Percentiles rank a stretch among this genome's conserved stretches.
Conservation (phyloP, 2,329 filamentous ascomycete species). For the Ploettnerulaceae sp. region DNA sequence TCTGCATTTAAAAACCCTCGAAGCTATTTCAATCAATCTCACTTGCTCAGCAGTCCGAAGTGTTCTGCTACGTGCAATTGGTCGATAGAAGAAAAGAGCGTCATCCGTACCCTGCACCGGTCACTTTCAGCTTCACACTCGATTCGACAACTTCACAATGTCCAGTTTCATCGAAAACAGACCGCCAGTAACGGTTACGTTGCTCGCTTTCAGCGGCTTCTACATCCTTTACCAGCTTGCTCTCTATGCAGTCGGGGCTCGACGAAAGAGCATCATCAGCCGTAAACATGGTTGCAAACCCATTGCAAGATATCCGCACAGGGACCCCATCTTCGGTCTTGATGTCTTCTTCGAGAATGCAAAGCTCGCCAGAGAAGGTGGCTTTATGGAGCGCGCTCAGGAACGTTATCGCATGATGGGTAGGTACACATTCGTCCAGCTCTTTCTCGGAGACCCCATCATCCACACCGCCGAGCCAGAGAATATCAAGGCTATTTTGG, state of each 20-base stretch:
- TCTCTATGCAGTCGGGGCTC: background rate
- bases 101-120: too few species aligned
- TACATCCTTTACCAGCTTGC: conserved; percentile 8
- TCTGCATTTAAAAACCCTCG: too few species aligned
- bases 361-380: conserved; percentile 35
- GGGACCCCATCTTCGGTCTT: conserved; percentile 50
- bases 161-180: background rate
- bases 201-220: background rate
- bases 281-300: conserved; percentile 10
- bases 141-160: too few species aligned
- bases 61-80: too few species aligned
- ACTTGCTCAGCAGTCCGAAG: too few species aligned
- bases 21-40: too few species aligned
- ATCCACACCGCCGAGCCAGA: conserved; percentile 49
- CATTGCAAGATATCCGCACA: conserved; percentile 43
- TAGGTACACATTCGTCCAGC: conserved; percentile 12
- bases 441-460: conserved; percentile 31
- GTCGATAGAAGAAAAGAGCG: too few species aligned
- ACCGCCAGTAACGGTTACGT: background rate
- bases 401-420: conserved; percentile 32
- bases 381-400: conserved; percentile 34
- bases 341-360: conserved; percentile 43
- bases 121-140: too few species aligned
- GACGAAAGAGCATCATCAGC: conserved; percentile 2
- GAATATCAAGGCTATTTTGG: conserved; percentile 53